Percentiles rank a stretch among this genome's conserved stretches.
phyloP scores from a whole-genome alignment of 177 flowering plant genomes.

The Vitis hybrid region DNA sequence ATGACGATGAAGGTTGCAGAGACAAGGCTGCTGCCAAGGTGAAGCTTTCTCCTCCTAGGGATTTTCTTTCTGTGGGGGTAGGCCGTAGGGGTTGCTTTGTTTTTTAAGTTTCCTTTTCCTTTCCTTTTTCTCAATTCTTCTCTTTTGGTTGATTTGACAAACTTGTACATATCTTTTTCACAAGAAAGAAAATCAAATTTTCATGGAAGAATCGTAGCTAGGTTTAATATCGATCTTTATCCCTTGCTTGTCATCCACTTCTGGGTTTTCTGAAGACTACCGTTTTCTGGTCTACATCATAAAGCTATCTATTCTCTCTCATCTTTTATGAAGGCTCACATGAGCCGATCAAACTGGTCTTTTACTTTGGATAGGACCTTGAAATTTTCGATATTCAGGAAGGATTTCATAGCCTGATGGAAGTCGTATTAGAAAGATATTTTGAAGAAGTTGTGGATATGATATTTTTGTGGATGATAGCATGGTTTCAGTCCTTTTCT shows the following conservation, averaged over 20 bases:
- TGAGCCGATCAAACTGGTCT: not conserved
- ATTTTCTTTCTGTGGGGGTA: too few species aligned
- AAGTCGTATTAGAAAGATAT: too few species aligned
- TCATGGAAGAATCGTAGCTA: too few species aligned
- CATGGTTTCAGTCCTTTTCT: not conserved
- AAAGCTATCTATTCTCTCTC: too few species aligned
- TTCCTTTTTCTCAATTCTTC: not conserved
- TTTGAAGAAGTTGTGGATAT: not conserved
- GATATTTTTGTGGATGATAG: not conserved
- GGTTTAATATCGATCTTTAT: too few species aligned
- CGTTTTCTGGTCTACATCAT: too few species aligned
- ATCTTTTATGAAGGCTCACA: not conserved
- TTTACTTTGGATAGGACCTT: not conserved
- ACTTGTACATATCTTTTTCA: not conserved
- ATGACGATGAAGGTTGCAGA: conserved; percentile 8
- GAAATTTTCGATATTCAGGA: not conserved
- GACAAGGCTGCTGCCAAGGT: conserved; percentile 25
- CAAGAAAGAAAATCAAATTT: not conserved
- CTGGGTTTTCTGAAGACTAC: too few species aligned
- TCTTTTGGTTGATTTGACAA: not conserved
- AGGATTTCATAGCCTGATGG: not conserved
- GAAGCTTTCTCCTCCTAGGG: not conserved
- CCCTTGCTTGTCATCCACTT: too few species aligned
- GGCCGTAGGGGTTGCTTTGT: too few species aligned
- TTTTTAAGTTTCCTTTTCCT: not conserved